Evolutionary conservation across 257 asterid genomes (phyloP).

Genomic region (Paulownia fortunei): DNA sequence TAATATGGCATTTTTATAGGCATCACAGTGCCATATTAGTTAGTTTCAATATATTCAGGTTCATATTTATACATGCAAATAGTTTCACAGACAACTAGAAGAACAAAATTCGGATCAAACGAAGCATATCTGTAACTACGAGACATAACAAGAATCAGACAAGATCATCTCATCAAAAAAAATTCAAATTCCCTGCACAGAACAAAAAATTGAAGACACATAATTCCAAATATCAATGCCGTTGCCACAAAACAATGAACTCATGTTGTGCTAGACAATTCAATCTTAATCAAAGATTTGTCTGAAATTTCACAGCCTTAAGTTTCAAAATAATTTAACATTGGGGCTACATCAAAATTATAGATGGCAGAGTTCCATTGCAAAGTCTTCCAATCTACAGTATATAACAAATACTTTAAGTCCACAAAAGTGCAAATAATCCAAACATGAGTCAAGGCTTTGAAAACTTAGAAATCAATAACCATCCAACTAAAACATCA

Average conservation of each 20-base stretch:
- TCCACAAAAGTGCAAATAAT: background rate
- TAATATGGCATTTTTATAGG: constrained; percentile 8
- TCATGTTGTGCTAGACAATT: background rate
- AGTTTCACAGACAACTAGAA: background rate
- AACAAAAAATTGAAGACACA: background rate
- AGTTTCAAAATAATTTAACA: background rate
- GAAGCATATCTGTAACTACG: background rate
- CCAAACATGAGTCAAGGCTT: background rate
- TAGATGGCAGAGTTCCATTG: background rate
- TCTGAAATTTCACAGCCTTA: background rate
- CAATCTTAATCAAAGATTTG: background rate
- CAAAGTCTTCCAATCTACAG: background rate
- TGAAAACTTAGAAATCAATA: background rate
- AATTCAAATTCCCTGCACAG: background rate
- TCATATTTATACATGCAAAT: background rate
- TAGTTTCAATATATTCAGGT: background rate
- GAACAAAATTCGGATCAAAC: background rate
- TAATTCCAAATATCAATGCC: background rate
- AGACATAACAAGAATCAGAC: background rate
- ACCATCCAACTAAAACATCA: constrained; percentile 1
- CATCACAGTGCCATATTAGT: background rate
- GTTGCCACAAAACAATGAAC: background rate
- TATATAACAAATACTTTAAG: background rate
- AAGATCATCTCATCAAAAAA: background rate
- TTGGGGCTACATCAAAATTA: background rate